A percentile compares a stretch with the other conserved stretches of the same genome.
These are phyloP conservation scores for Podospora pseudopauciseta DNA, from an alignment of 495 filamentous ascomycete species.

Conservation along the genomic window DNA sequence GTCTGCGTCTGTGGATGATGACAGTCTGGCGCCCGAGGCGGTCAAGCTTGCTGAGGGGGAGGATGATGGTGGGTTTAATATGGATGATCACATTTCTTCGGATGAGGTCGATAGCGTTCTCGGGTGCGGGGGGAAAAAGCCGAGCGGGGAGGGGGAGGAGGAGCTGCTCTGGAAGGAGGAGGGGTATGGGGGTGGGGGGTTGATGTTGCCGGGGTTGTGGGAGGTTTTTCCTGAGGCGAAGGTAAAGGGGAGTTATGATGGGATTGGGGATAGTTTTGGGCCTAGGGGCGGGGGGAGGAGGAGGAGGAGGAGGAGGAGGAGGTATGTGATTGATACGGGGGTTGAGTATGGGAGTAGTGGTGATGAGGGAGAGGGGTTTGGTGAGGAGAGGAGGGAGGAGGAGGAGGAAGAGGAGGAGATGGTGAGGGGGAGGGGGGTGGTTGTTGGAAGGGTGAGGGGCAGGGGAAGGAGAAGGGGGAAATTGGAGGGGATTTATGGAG, in stretches of 20 bases:
- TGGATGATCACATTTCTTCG: slow-evolving; percentile 40
- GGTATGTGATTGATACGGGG: slow-evolving; percentile 12
- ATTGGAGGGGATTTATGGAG: background rate
- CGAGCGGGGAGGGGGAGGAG: slow-evolving; percentile 39
- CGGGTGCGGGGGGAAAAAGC: slow-evolving; percentile 11
- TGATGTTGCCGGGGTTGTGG: slow-evolving; percentile 37
- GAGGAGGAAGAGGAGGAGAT: background rate
- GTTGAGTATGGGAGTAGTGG: slow-evolving; percentile 2
- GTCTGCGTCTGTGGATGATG: slow-evolving; percentile 18
- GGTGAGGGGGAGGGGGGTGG: background rate
- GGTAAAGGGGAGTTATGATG: background rate
- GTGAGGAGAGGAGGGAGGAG: background rate
- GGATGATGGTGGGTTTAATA: slow-evolving; percentile 27
- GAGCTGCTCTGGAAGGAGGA: slow-evolving; percentile 43
- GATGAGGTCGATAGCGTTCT: slow-evolving; percentile 33
- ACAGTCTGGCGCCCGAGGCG: background rate
- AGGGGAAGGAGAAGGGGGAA: background rate
- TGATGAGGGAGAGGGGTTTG: background rate
- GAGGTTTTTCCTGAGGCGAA: slow-evolving; percentile 13
- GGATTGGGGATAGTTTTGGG: background rate
- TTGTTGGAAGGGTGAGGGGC: background rate
- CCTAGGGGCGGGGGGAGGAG: background rate
- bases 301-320: slow-evolving; percentile 10
- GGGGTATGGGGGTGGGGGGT: slow-evolving; percentile 33
- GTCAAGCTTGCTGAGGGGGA: background rate